Evolutionary conservation across 73 alveolate species (phyloP).

Genomic region (Paramecium pentaurelia): DNA sequence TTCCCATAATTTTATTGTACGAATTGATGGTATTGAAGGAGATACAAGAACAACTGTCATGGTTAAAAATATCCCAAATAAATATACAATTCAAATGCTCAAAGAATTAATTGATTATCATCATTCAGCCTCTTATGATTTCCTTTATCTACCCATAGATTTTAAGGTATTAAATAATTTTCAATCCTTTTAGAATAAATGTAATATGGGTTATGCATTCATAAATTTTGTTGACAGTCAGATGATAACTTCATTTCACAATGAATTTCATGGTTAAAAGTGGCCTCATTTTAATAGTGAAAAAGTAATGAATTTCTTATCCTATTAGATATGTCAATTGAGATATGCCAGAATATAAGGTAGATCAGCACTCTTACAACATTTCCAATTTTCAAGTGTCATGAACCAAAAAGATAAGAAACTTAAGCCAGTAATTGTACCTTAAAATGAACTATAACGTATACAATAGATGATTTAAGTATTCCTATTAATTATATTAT

Average conservation of each 20-base stretch:
- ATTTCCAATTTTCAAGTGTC: constrained; percentile 59
- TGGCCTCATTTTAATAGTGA: constrained; percentile 86
- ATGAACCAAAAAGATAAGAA: constrained; percentile 66
- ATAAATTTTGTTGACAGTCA: constrained; percentile 90
- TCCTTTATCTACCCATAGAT: constrained; percentile 76
- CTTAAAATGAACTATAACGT: constrained; percentile 40
- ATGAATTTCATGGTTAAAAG: constrained; percentile 85
- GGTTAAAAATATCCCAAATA: constrained; percentile 98
- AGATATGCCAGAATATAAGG: constrained; percentile 92
- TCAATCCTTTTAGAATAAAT: constrained; percentile 68
- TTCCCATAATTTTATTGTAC: constrained; percentile 5
- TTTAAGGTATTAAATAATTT: constrained; percentile 59
- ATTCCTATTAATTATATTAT: background rate
- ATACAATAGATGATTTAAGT: constrained; percentile 24
- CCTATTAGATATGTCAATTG: constrained; percentile 69
- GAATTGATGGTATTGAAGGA: constrained; percentile 14
- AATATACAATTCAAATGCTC: constrained; percentile 83
- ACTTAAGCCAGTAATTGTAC: constrained; percentile 55
- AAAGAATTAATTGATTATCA: constrained; percentile 81
- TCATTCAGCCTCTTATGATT: constrained; percentile 76
- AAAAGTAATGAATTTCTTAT: constrained; percentile 9
- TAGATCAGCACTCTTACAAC: constrained; percentile 33
- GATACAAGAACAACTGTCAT: constrained; percentile 92
- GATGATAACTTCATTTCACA: constrained; percentile 77
- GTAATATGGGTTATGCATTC: constrained; percentile 98